Percentiles rank a stretch among this genome's conserved stretches.
phyloP scores from a whole-genome alignment of 768 basidiomycete genomes.

The Xanthoconium stramineum region DNA sequence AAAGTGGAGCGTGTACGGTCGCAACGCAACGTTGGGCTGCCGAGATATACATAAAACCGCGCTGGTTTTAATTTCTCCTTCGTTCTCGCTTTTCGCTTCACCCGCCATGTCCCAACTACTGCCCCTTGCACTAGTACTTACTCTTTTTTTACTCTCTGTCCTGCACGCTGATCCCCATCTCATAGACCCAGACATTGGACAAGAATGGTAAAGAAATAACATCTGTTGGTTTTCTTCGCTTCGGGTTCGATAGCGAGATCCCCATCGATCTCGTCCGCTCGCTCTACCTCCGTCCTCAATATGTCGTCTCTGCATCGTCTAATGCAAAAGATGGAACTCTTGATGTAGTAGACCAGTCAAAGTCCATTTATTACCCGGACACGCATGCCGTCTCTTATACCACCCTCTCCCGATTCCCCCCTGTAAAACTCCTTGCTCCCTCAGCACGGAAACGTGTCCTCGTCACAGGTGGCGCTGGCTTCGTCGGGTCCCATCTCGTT shows the following conservation, averaged over 20 bases:
- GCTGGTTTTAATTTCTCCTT: background rate
- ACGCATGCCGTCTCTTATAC: slow-evolving; percentile 86
- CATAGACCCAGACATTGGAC: slow-evolving; percentile 63
- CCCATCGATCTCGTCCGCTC: slow-evolving; percentile 75
- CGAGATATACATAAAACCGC: background rate
- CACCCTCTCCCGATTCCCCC: slow-evolving; percentile 87
- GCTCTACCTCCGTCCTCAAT: slow-evolving; percentile 86
- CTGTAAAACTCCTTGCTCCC: slow-evolving; percentile 82
- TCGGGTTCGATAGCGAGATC: slow-evolving; percentile 89
- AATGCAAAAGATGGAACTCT: slow-evolving; percentile 37
- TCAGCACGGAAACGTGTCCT: slow-evolving; percentile 82
- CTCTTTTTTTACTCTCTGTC: background rate
- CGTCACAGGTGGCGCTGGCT: slow-evolving; percentile 98
- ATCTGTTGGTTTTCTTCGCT: slow-evolving; percentile 78
- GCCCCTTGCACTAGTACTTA: slow-evolving; percentile 19
- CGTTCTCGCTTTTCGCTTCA: background rate
- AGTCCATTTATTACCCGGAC: slow-evolving; percentile 82
- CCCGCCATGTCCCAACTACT: slow-evolving; percentile 22
- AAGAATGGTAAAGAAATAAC: slow-evolving; percentile 73
- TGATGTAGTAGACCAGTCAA: slow-evolving; percentile 60
- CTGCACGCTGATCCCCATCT: slow-evolving; percentile 6
- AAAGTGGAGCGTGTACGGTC: background rate
- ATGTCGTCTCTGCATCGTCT: slow-evolving; percentile 46
- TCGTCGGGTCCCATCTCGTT: slow-evolving; percentile 97
- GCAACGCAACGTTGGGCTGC: background rate